Percentiles rank a stretch among this genome's conserved stretches.
Conservation (phyloP, 768 basidiomycete species). For the Dentipellis fragilis region DNA sequence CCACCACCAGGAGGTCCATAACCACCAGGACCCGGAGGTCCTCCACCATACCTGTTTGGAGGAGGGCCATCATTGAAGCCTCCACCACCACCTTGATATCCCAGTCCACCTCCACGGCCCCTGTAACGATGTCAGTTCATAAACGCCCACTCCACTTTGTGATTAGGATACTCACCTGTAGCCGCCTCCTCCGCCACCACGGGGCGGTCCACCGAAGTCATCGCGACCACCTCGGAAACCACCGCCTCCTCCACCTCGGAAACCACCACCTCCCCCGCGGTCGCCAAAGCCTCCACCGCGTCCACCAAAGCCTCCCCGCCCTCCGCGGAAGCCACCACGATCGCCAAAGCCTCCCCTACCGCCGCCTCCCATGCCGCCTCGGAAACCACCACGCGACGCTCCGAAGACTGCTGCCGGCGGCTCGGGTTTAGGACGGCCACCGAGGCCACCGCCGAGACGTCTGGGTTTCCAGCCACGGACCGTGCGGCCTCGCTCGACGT, state of each 20-base stretch:
- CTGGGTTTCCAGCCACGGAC: constrained; percentile 99
- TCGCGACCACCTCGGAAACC: constrained; percentile 21
- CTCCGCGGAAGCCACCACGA: constrained; percentile 25
- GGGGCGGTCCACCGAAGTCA: constrained; percentile 13
- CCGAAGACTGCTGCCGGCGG: constrained; percentile 27
- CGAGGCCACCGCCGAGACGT: constrained; percentile 94
- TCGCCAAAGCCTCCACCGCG: constrained; percentile 28
- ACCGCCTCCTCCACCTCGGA: constrained; percentile 17
- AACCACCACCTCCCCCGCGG: constrained; percentile 15
- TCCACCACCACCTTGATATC: constrained; percentile 5
- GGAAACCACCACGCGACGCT: constrained; percentile 21
- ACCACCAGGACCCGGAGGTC: constrained; percentile 22
- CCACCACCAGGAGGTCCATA: constrained; percentile 8
- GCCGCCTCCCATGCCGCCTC: constrained; percentile 23
- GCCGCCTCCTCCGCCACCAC: constrained; percentile 23
- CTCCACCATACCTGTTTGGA: constrained; percentile 27
- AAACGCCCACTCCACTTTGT: not conserved
- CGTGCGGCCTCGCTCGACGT: constrained; percentile 96
- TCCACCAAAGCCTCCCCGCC: constrained; percentile 31
- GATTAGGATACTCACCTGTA: constrained; percentile 12
- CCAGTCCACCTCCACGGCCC: constrained; percentile 12
- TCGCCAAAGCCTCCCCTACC: constrained; percentile 25
- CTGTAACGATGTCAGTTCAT: not conserved
- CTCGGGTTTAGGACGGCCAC: constrained; percentile 87
- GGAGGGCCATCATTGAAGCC: constrained; percentile 20